Evolutionary conservation across 768 basidiomycete species (phyloP).

Genomic region (Boletus rex-veris): DNA sequence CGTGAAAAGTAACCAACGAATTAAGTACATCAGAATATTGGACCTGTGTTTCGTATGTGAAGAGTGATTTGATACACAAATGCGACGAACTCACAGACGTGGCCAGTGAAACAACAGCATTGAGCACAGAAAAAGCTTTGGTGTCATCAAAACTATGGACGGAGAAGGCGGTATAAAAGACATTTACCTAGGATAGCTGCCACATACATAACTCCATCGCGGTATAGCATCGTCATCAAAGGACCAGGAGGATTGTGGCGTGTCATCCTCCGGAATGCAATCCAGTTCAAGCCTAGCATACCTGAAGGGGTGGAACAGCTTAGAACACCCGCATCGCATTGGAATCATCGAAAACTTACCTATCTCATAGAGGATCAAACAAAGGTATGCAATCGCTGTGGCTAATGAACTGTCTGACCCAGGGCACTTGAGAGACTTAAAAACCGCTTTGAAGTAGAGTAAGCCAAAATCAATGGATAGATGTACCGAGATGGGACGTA

Average conservation of each 20-base stretch:
- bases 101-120: conserved; percentile 10
- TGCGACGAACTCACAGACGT: conserved; percentile 2
- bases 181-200: conserved; percentile 13
- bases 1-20: conserved; percentile 7
- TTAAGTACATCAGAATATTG: conserved; percentile 17
- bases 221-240: conserved; percentile 12
- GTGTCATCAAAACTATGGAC: background rate
- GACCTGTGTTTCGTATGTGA: background rate
- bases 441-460: conserved; percentile 5
- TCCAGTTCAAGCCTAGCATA: conserved; percentile 15
- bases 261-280: conserved; percentile 16
- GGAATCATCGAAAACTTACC: background rate
- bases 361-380: conserved; percentile 16
- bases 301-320: conserved; percentile 3
- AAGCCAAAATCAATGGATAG: background rate
- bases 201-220: conserved; percentile 20
- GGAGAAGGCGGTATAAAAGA: background rate
- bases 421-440: conserved; percentile 9
- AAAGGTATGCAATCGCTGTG: conserved; percentile 7
- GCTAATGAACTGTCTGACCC: conserved; percentile 1
- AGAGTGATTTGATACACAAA: background rate
- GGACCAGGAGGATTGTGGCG: conserved; percentile 3
- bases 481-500: background rate
- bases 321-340: background rate
- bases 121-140: conserved; percentile 17